A percentile compares a stretch with the other conserved stretches of the same genome.
These are phyloP conservation scores for Noccaea caerulescens DNA, from an alignment of 345 rosid species.

Conservation along the genomic window DNA sequence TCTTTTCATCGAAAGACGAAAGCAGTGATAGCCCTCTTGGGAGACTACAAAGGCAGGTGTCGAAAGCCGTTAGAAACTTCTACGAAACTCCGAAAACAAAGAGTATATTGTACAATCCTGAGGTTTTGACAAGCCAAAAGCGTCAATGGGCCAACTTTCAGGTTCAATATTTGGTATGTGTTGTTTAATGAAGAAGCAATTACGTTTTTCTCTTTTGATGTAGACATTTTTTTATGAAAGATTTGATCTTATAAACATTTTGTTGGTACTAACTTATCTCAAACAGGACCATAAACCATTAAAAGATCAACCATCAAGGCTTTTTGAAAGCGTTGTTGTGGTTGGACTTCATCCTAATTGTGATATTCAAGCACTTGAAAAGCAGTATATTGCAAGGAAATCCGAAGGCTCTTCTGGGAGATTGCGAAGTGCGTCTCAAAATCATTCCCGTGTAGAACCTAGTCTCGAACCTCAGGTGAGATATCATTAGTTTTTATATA, in stretches of 20 bases:
- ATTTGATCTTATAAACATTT: not conserved
- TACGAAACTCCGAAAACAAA: constrained; percentile 65
- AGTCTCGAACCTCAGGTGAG: constrained; percentile 85
- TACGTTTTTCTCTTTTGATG: not conserved
- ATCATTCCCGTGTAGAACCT: constrained; percentile 76
- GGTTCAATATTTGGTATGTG: constrained; percentile 75
- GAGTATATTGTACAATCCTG: constrained; percentile 72
- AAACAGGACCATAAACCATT: constrained; percentile 81
- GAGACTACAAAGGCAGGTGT: constrained; percentile 69
- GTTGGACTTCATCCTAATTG: constrained; percentile 93
- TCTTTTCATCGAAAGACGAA: constrained; percentile 74
- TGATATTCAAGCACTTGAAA: constrained; percentile 78
- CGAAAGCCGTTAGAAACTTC: constrained; percentile 72
- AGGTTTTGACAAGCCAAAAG: constrained; percentile 92
- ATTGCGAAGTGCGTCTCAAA: constrained; percentile 61
- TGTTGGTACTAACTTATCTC: constrained; percentile 4
- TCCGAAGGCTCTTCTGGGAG: constrained; percentile 66
- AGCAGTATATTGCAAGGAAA: constrained; percentile 59
- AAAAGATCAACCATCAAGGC: constrained; percentile 73
- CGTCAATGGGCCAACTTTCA: constrained; percentile 92
- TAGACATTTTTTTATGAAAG: constrained; percentile 31
- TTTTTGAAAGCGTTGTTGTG: constrained; percentile 93
- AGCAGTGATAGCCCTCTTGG: constrained; percentile 65
- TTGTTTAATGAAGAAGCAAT: constrained; percentile 22
- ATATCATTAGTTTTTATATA: not conserved